Percentiles rank a stretch among this genome's conserved stretches.
These are phyloP conservation scores for Saturnispora sekii DNA, from an alignment of 805 yeast species.

Conservation along the genomic window DNA sequence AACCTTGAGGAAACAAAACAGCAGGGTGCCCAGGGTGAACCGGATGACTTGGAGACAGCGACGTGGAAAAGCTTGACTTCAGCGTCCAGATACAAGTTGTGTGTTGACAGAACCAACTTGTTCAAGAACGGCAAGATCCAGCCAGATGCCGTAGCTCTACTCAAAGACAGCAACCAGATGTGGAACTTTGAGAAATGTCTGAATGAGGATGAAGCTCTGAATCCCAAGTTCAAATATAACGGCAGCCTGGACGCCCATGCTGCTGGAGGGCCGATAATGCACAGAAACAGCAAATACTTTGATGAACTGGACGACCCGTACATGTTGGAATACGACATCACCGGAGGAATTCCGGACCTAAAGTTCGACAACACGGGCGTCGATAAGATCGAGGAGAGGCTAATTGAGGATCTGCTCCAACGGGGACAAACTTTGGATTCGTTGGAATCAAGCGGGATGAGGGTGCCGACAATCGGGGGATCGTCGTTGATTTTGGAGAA, in stretches of 20 bases:
- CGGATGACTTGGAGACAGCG: slow-evolving; percentile 58
- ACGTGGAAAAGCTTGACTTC: slow-evolving; percentile 83
- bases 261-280: slow-evolving; percentile 22
- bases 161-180: slow-evolving; percentile 63
- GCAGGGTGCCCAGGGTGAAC: slow-evolving; percentile 17
- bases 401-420: slow-evolving; percentile 30
- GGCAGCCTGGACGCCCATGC: not conserved
- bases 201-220: slow-evolving; percentile 22
- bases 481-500: slow-evolving; percentile 53
- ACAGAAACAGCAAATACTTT: slow-evolving; percentile 27
- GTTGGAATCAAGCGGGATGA: slow-evolving; percentile 31
- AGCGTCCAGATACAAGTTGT: slow-evolving; percentile 64
- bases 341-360: slow-evolving; percentile 69
- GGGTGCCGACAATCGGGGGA: slow-evolving; percentile 44
- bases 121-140: slow-evolving; percentile 55
- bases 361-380: slow-evolving; percentile 39
- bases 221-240: not conserved
- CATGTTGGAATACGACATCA: slow-evolving; percentile 73
- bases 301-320: slow-evolving; percentile 54
- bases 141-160: slow-evolving; percentile 56
- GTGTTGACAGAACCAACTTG: slow-evolving; percentile 55
- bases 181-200: slow-evolving; percentile 42
- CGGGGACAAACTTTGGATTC: slow-evolving; percentile 27
- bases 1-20: slow-evolving; percentile 4
- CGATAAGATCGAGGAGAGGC: slow-evolving; percentile 35